A percentile compares a stretch with the other conserved stretches of the same genome.
Evolutionary conservation across 2,329 filamentous ascomycete genomes (phyloP).

Genomic region (Penicillium sp.): DNA sequence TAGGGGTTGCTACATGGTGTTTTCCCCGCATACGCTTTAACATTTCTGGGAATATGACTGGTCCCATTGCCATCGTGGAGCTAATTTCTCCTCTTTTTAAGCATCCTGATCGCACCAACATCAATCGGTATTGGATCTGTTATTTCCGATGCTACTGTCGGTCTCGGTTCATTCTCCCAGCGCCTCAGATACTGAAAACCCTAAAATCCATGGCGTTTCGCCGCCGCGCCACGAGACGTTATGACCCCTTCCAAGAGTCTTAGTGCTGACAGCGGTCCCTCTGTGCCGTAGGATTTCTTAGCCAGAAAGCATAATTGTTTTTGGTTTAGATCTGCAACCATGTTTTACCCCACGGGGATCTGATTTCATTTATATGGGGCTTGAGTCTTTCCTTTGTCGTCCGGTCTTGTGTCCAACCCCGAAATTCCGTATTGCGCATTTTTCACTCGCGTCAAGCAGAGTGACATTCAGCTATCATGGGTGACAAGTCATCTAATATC

Average conservation of each 20-base stretch:
- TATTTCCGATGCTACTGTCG: neutral
- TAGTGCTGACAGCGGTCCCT: constrained; percentile 6
- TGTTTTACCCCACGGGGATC: constrained; percentile 6
- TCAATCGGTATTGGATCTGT: neutral
- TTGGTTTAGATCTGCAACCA: constrained; percentile 4
- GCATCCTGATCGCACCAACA: neutral
- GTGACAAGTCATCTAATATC: constrained; percentile 6
- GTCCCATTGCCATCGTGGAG: neutral
- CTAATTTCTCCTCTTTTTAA: neutral
- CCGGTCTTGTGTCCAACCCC: neutral
- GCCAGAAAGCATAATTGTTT: constrained; percentile 1
- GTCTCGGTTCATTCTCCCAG: neutral
- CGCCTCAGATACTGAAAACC: neutral
- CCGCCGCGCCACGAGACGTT: neutral
- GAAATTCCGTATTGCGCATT: neutral
- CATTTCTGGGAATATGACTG: neutral
- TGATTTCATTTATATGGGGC: constrained; percentile 1
- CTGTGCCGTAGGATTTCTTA: neutral
- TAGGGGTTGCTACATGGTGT: neutral
- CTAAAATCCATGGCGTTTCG: neutral
- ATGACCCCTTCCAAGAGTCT: neutral
- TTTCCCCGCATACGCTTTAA: neutral
- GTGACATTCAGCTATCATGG: constrained; percentile 4
- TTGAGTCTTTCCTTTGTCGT: neutral
- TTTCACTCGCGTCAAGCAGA: neutral